Evolutionary conservation across 192 early-diverging fungal species (phyloP).

Genomic region (Phycomyces blakesleeanus): DNA sequence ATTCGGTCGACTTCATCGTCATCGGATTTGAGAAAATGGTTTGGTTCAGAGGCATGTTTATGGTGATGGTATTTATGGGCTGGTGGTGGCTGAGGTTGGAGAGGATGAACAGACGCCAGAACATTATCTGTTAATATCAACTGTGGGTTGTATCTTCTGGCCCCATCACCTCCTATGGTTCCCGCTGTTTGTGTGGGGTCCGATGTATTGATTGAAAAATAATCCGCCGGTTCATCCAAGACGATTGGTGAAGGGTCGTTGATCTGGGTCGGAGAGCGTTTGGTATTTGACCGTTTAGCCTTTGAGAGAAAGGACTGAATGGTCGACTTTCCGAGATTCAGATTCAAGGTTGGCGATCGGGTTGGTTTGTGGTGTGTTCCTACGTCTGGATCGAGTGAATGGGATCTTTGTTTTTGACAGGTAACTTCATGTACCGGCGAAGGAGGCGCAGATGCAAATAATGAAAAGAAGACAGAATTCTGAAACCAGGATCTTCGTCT

Average conservation of each 20-base stretch:
- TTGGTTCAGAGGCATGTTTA: not conserved
- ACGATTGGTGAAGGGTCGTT: too few species aligned
- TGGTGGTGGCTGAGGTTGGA: not conserved
- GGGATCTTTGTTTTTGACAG: not conserved
- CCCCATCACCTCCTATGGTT: not conserved
- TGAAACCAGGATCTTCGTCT: conserved; percentile 17
- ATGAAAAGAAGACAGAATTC: conserved; percentile 3
- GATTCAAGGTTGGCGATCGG: too few species aligned
- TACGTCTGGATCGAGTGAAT: conserved; percentile 4
- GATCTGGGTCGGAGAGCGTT: not conserved
- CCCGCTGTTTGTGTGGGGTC: too few species aligned
- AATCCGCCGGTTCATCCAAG: not conserved
- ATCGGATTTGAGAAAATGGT: conserved; percentile 11
- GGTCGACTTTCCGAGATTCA: not conserved
- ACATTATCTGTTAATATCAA: not conserved
- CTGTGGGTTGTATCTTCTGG: not conserved
- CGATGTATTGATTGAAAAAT: not conserved
- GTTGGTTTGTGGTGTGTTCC: not conserved
- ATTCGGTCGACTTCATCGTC: conserved; percentile 30
- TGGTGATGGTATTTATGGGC: not conserved
- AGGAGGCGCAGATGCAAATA: conserved; percentile 11
- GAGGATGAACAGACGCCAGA: not conserved
- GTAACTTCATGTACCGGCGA: conserved; percentile 2
- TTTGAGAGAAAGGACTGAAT: conserved; percentile 13
- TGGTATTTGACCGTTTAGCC: conserved; percentile 3